phyloP scores from a whole-genome alignment of 257 asterid genomes.

The Solanum tarijense region DNA sequence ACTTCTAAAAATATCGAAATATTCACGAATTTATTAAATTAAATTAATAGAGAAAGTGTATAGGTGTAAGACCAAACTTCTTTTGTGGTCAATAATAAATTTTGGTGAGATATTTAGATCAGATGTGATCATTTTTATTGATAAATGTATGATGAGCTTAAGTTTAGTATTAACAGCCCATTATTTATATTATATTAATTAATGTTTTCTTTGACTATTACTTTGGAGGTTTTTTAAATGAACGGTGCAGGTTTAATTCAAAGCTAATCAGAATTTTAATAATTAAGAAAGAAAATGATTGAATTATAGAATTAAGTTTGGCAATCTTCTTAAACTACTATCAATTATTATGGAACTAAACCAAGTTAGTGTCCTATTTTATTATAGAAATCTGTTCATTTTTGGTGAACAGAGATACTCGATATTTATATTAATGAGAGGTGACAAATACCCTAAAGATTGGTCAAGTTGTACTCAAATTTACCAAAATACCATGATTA shows the following conservation, averaged over 20 bases:
- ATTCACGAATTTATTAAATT: not conserved
- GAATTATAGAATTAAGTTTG: not conserved
- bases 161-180: not conserved
- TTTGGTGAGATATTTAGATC: not conserved
- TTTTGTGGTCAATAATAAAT: not conserved
- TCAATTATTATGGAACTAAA: not conserved
- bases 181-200: not conserved
- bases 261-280: not conserved
- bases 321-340: not conserved
- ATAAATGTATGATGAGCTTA: not conserved
- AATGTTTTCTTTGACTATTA: not conserved
- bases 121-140: not conserved
- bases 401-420: not conserved
- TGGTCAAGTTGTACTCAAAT: not conserved
- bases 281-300: not conserved
- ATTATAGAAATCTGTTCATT: not conserved
- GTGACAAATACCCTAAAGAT: not conserved
- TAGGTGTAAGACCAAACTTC: not conserved
- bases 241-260: not conserved
- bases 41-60: not conserved
- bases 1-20: not conserved
- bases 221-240: not conserved
- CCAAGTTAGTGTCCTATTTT: not conserved
- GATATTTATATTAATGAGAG: not conserved
- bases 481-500: not conserved